These are phyloP conservation scores for Fusarium pseudocircinatum DNA, from an alignment of 2,329 filamentous ascomycete species.

Conservation along the genomic window DNA sequence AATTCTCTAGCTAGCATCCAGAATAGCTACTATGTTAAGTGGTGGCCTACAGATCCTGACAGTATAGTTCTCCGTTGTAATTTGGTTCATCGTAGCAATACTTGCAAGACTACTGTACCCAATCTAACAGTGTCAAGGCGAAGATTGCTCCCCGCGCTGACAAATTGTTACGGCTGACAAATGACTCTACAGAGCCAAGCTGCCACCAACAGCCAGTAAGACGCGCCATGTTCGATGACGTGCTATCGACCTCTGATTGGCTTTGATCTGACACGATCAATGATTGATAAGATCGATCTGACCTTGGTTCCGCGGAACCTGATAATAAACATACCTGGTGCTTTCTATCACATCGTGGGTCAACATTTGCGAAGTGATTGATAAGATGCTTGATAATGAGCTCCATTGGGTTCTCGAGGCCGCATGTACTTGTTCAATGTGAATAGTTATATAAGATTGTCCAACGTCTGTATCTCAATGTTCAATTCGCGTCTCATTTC, in stretches of 20 bases:
- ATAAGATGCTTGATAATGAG: neutral
- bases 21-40: no score
- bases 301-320: neutral
- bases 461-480: rapidly evolving
- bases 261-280: rapidly evolving
- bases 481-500: no score
- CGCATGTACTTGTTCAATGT: rapidly evolving
- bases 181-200: neutral
- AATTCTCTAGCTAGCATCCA: no score
- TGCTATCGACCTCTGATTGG: neutral
- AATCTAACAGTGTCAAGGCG: neutral
- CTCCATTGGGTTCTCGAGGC: rapidly evolving
- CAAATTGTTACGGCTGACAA: neutral
- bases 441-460: rapidly evolving
- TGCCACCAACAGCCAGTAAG: neutral
- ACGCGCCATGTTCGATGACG: neutral
- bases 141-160: neutral
- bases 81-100: rapidly evolving
- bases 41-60: rapidly evolving
- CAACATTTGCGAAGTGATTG: neutral
- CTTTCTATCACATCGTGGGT: neutral
- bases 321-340: neutral
- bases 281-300: neutral
- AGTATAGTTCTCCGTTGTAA: rapidly evolving
- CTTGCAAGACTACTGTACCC: neutral